These are phyloP conservation scores for Chaetomidium leptoderma DNA, from an alignment of 495 filamentous ascomycete genomes.

Conservation along the genomic window DNA sequence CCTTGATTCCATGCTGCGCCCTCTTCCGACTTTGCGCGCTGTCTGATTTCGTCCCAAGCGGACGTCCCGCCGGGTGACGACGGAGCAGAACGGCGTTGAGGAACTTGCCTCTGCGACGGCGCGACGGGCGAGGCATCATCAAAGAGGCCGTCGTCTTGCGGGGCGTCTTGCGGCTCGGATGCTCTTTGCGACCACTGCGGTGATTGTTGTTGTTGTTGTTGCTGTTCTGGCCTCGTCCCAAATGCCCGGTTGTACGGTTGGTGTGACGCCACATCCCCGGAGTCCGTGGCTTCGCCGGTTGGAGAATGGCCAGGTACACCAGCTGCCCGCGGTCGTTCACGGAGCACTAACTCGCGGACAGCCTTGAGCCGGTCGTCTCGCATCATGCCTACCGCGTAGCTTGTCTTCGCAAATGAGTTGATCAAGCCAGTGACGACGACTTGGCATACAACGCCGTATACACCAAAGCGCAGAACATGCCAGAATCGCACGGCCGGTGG, in stretches of 20 bases:
- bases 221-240: background rate
- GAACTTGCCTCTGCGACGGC: constrained; percentile 15
- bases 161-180: background rate
- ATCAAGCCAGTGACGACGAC: background rate
- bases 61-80: constrained; percentile 22
- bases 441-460: constrained; percentile 9
- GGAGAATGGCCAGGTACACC: too few species aligned
- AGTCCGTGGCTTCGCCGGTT: too few species aligned
- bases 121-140: constrained; percentile 43
- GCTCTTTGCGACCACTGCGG: background rate
- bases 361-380: constrained; percentile 17
- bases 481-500: constrained; percentile 10
- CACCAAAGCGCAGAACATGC: constrained; percentile 17
- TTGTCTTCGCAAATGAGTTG: background rate
- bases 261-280: too few species aligned
- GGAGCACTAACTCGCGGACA: constrained; percentile 1
- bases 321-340: too few species aligned
- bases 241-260: too few species aligned
- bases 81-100: background rate
- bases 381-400: background rate
- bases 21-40: constrained; percentile 16
- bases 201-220: background rate
- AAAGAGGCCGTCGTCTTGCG: constrained; percentile 32
- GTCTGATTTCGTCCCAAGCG: constrained; percentile 40
- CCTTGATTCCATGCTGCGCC: background rate